Conservation (phyloP, 176 grass and related monocot genomes). For the Oryza longistaminata region DNA sequence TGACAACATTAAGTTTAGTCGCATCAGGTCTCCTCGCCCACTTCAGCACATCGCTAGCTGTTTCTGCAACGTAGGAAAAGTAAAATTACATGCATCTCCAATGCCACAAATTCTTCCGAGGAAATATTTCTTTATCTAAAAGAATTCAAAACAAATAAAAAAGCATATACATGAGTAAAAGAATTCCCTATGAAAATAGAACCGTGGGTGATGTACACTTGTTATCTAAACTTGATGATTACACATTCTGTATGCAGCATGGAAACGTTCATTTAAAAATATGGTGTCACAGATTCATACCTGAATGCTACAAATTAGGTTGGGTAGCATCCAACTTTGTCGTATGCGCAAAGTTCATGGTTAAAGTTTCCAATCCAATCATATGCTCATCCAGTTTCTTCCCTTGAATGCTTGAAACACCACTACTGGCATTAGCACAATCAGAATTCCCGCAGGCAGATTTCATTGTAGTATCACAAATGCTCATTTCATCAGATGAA, state of each 20-base stretch:
- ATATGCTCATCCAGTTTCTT: conserved; percentile 35
- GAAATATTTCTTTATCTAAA: background rate
- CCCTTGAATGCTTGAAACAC: conserved; percentile 38
- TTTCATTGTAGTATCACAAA: conserved; percentile 20
- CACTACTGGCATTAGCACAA: conserved; percentile 24
- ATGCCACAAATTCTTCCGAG: background rate
- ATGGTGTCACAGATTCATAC: conserved; percentile 23
- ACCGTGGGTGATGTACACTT: background rate
- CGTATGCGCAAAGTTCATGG: conserved; percentile 39
- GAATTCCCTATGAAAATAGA: background rate
- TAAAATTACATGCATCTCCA: background rate
- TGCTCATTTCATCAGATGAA: conserved; percentile 41
- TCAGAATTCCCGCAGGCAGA: conserved; percentile 5
- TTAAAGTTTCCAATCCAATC: conserved; percentile 41
- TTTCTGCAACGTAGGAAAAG: conserved; percentile 19
- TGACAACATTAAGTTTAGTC: background rate
- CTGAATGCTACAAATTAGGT: conserved; percentile 29
- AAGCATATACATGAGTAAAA: background rate
- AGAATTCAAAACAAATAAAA: background rate
- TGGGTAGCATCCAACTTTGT: conserved; percentile 29
- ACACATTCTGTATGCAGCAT: background rate
- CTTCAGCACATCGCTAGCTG: background rate
- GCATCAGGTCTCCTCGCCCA: conserved; percentile 1
- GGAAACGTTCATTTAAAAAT: background rate
- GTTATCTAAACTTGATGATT: background rate